Evolutionary conservation across 495 filamentous ascomycete species (phyloP), one percentile per base, ranked within the genome.

Genomic region (Trichoderma gamsii): DNA sequence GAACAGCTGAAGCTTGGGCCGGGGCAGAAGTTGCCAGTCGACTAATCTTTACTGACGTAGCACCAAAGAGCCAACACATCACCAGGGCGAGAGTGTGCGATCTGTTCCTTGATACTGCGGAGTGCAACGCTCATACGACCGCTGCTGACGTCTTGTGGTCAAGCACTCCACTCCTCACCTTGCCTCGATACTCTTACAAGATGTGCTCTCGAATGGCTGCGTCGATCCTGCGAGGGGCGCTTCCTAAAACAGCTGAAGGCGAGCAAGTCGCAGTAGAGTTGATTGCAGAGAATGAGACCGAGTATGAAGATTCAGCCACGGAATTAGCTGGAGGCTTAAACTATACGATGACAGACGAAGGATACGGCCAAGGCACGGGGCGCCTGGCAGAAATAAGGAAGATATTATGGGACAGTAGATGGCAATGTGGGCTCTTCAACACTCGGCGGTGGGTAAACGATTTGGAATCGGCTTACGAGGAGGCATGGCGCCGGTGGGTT

Each of bases 171-270:
- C 82, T 99, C 65, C 81, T 98, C 66, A 99, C 95, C 0, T 83
- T 93, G n/a, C 93, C 93, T n/a, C 86, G 94, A 41, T 95, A 97
- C 77, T 84, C 87, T 66, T 97, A 97, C 77, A 99, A 99, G 80
- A 99, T 99, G 95, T 98, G 96, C 78, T 96, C 92, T 52, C 88
- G 96, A 65, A 98, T 99, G 90, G 95, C 95, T 25, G 93, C 93
- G 46, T 94, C 91, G 16, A 98, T 99, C 71, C 82, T 99, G 15
- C 89, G 85, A 69, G 96, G 95, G 49, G 95, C 95, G 2, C 80
- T 98, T 9, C 93, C 96, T 0, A 87, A 86, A 70, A 79, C 78
- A 4, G 80, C 79, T 11, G 86, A 86, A 21, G 93, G 93, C 13
- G 80, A 78, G n/a, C 78, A 77, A 51, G 92, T 91, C 0, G 88